Percentiles rank a stretch among this genome's conserved stretches.
These are phyloP conservation scores for Pseudogymnoascus sp. DNA, from an alignment of 2,329 filamentous ascomycete genomes.

Conservation along the genomic window DNA sequence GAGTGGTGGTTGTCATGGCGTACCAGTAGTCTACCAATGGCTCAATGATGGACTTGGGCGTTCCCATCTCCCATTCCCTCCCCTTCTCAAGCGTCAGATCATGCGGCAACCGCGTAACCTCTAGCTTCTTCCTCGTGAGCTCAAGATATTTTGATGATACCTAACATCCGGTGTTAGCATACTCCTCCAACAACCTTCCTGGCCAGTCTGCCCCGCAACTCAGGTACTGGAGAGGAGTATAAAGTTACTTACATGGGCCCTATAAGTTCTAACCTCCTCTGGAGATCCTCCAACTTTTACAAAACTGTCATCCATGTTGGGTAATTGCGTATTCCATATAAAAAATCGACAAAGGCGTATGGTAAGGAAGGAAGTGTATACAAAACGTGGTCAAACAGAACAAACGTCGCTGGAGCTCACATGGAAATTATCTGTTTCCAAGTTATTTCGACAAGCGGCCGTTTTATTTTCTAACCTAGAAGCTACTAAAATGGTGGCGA, in stretches of 20 bases:
- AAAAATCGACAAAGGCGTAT: neutral
- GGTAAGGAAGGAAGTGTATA: neutral
- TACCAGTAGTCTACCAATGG: constrained; percentile 61
- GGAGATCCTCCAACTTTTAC: constrained; percentile 11
- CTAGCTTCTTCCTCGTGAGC: constrained; percentile 60
- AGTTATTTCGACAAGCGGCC: constrained; percentile 10
- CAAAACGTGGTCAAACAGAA: constrained; percentile 4
- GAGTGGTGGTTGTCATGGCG: constrained; percentile 23
- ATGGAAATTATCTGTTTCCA: constrained; percentile 10
- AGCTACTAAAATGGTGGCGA: constrained; percentile 10
- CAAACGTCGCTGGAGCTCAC: neutral
- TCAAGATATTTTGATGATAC: constrained; percentile 62
- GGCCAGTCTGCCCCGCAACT: neutral
- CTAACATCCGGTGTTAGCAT: constrained; percentile 32
- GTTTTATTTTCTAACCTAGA: constrained; percentile 8
- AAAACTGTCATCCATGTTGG: constrained; percentile 12
- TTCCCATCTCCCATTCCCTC: constrained; percentile 46
- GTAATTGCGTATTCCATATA: neutral
- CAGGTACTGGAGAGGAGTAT: neutral
- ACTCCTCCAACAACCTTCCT: neutral
- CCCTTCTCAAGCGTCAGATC: constrained; percentile 45
- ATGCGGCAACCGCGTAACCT: constrained; percentile 59
- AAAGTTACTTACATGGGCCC: constrained; percentile 46
- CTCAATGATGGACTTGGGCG: constrained; percentile 55
- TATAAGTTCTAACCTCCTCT: constrained; percentile 49